phyloP scores from a whole-genome alignment of 306 rosid genomes.

The Luffa acutangula region DNA sequence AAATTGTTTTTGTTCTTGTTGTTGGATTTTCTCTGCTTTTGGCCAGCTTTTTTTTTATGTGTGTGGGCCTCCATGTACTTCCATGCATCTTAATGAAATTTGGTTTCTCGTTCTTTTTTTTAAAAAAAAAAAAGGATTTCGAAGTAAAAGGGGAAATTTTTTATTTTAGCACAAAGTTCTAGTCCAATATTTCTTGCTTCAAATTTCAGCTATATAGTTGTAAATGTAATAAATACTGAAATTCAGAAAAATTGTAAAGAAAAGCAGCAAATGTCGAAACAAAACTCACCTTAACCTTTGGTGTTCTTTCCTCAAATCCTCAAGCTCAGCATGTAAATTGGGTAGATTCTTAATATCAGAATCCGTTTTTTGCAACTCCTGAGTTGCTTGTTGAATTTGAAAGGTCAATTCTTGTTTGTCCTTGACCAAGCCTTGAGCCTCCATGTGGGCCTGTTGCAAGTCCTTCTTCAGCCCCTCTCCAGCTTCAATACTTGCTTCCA shows the following conservation, averaged over 20 bases:
- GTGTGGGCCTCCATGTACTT: not conserved
- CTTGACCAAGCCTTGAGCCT: constrained; percentile 51
- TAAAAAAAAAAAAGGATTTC: not conserved
- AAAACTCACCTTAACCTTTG: constrained; percentile 55
- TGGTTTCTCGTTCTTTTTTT: not conserved
- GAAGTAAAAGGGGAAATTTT: not conserved
- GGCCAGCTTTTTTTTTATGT: not conserved
- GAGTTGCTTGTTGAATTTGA: constrained; percentile 37
- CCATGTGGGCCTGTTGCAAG: constrained; percentile 48
- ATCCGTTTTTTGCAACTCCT: constrained; percentile 44
- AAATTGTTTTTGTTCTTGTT: not conserved
- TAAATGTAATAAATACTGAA: not conserved
- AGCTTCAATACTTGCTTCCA: constrained; percentile 47
- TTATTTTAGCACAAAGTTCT: not conserved
- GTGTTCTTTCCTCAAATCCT: constrained; percentile 52
- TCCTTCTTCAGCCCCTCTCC: constrained; percentile 64
- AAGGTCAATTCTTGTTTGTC: constrained; percentile 46
- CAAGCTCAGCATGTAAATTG: constrained; percentile 54
- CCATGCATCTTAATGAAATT: not conserved
- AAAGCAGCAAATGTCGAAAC: not conserved
- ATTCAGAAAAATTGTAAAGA: not conserved
- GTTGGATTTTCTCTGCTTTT: not conserved
- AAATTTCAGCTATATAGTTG: constrained; percentile 3
- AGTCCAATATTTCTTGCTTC: not conserved
- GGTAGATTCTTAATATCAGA: constrained; percentile 41